Conservation (phyloP, 768 basidiomycete genomes). For the Russula brevipes region DNA sequence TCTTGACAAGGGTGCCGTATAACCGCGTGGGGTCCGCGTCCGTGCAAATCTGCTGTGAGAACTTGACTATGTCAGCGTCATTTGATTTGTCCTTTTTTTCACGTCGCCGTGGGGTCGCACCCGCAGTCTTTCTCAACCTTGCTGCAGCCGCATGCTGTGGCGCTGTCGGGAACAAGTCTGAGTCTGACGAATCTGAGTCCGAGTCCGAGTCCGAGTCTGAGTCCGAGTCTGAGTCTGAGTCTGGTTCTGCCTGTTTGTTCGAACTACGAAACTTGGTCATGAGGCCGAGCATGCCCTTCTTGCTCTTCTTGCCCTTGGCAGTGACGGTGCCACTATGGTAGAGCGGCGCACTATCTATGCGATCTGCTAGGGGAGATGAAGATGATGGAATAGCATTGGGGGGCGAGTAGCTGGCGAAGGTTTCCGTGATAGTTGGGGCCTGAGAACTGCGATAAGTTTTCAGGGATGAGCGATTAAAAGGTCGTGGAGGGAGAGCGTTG, state of each 20-base stretch:
- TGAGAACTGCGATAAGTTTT: neutral
- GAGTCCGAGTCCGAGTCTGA: too few relatives aligned
- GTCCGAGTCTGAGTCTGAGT: constrained; percentile 87
- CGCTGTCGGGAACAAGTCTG: constrained; percentile 17
- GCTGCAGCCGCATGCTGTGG: constrained; percentile 53
- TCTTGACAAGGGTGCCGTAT: constrained; percentile 91
- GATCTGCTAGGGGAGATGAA: neutral
- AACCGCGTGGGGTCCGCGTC: constrained; percentile 94
- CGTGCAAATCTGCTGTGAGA: constrained; percentile 90
- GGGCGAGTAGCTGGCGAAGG: too few relatives aligned
- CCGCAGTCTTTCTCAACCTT: too few relatives aligned
- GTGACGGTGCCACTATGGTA: too few relatives aligned
- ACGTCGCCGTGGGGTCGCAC: constrained; percentile 68
- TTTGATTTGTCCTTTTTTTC: constrained; percentile 73
- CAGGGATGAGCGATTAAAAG: constrained; percentile 30
- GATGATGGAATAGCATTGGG: too few relatives aligned
- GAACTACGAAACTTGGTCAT: constrained; percentile 71
- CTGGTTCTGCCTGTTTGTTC: constrained; percentile 82
- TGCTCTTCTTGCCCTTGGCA: too few relatives aligned
- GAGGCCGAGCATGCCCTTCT: constrained; percentile 33
- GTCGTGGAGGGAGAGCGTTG: constrained; percentile 40
- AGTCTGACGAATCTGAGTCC: too few relatives aligned
- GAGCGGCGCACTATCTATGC: too few relatives aligned
- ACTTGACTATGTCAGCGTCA: constrained; percentile 85
- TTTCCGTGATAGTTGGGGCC: too few relatives aligned